Conservation (phyloP, 1,139 yeast genomes). For the Zygoascus hellenicus region DNA sequence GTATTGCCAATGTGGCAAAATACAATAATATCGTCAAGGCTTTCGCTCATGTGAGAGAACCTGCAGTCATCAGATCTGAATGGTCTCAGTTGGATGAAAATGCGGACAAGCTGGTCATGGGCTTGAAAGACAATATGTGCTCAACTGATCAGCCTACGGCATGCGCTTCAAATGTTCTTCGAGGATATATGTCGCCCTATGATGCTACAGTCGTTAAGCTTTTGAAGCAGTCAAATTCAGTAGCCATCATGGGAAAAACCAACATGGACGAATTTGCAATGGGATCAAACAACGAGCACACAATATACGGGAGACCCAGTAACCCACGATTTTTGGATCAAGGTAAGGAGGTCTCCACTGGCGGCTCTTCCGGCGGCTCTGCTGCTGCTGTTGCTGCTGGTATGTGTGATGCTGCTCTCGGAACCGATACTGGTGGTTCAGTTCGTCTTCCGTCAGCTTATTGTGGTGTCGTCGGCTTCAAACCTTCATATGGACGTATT, state of each 20-base stretch:
- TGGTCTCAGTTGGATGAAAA: slow-evolving; percentile 19
- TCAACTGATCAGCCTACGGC: slow-evolving; percentile 64
- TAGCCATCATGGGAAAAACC: slow-evolving; percentile 65
- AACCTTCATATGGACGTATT: slow-evolving; percentile 86
- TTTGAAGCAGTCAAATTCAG: slow-evolving; percentile 48
- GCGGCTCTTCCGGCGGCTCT: slow-evolving; percentile 96
- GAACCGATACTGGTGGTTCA: slow-evolving; percentile 98
- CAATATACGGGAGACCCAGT: slow-evolving; percentile 45
- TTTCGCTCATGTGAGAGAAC: slow-evolving; percentile 24
- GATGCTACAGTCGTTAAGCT: slow-evolving; percentile 66
- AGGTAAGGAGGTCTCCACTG: slow-evolving; percentile 43
- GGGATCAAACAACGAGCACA: slow-evolving; percentile 63
- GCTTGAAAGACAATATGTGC: slow-evolving; percentile 73
- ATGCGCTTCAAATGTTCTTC: slow-evolving; percentile 57
- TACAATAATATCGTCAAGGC: slow-evolving; percentile 29
- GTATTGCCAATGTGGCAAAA: slow-evolving; percentile 9
- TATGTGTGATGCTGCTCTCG: slow-evolving; percentile 63
- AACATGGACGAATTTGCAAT: slow-evolving; percentile 96
- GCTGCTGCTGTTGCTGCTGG: slow-evolving; percentile 84
- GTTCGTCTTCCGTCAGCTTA: slow-evolving; percentile 88
- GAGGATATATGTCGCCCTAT: slow-evolving; percentile 64
- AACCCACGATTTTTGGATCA: slow-evolving; percentile 51
- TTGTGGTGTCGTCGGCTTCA: slow-evolving; percentile 78
- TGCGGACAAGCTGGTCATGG: slow-evolving; percentile 30
- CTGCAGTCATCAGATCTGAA: slow-evolving; percentile 17